phyloP scores from a whole-genome alignment of 2,329 filamentous ascomycete species.

The Ceratocystis diversiconidia region DNA sequence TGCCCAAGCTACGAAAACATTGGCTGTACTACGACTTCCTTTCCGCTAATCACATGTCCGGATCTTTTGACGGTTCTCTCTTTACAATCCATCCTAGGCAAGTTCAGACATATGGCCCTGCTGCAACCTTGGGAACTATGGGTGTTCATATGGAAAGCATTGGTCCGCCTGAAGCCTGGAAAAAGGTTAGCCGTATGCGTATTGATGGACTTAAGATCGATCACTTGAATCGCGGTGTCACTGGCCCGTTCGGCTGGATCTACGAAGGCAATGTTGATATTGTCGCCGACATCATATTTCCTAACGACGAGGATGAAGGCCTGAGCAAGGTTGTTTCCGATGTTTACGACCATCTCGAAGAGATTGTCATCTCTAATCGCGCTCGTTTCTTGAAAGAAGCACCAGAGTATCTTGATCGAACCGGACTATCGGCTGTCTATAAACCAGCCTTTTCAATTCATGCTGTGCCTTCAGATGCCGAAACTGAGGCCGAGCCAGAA shows the following conservation, averaged over 20 bases:
- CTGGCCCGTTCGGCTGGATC: constrained; percentile 95
- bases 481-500: constrained; percentile 5
- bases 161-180: constrained; percentile 58
- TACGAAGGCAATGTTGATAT: constrained; percentile 95
- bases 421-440: constrained; percentile 17
- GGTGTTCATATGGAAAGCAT: constrained; percentile 34
- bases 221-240: constrained; percentile 82
- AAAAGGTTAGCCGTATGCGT: constrained; percentile 83
- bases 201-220: constrained; percentile 93
- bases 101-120: constrained; percentile 39
- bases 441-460: constrained; percentile 14
- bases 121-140: constrained; percentile 14
- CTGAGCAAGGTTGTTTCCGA: constrained; percentile 92
- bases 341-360: constrained; percentile 91
- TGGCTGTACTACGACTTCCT: constrained; percentile 98
- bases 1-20: constrained; percentile 83
- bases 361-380: constrained; percentile 69
- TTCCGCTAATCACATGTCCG: constrained; percentile 89
- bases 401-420: constrained; percentile 16
- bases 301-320: constrained; percentile 72
- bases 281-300: constrained; percentile 88
- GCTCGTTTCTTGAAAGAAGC: constrained; percentile 16
- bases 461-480: neutral
- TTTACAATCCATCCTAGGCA: constrained; percentile 96
- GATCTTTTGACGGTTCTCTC: constrained; percentile 84